A percentile compares a stretch with the other conserved stretches of the same genome.
phyloP scores from a whole-genome alignment of 108 stramenopile genomes.

The Epithemia pelagica region DNA sequence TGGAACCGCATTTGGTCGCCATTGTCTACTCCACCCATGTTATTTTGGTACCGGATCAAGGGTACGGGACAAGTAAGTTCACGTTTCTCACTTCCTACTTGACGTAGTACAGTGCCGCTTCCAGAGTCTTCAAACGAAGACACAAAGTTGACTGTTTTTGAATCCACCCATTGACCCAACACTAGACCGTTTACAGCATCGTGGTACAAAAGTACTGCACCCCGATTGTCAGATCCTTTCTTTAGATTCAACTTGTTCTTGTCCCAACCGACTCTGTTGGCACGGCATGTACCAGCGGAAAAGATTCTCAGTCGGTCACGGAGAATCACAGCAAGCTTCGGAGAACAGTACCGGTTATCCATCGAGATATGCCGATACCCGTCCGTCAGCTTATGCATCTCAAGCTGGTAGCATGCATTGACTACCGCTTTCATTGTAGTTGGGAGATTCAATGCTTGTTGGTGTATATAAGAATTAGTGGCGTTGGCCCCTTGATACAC shows the following conservation, averaged over 20 bases:
- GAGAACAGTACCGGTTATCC: neutral
- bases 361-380: neutral
- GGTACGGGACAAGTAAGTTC: neutral
- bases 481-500: slow-evolving; percentile 15
- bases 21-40: neutral
- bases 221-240: neutral
- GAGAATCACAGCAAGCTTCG: neutral
- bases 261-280: neutral
- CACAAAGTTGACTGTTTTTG: slow-evolving; percentile 13
- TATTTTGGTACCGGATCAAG: neutral
- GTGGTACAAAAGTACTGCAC: neutral
- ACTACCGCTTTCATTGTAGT: slow-evolving; percentile 17
- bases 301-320: neutral
- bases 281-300: neutral
- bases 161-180: slow-evolving; percentile 12
- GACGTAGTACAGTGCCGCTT: neutral
- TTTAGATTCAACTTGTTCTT: neutral
- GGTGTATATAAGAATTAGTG: slow-evolving; percentile 6
- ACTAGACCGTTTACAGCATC: neutral
- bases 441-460: neutral
- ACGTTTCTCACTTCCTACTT: neutral
- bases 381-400: neutral
- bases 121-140: slow-evolving; percentile 12
- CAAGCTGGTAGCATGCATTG: slow-evolving; percentile 3
- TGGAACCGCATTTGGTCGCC: slow-evolving; percentile 4